A percentile compares a stretch with the other conserved stretches of the same genome.
Conservation (phyloP, 176 grass and related monocot species). For the Cymbopogon citratus region DNA sequence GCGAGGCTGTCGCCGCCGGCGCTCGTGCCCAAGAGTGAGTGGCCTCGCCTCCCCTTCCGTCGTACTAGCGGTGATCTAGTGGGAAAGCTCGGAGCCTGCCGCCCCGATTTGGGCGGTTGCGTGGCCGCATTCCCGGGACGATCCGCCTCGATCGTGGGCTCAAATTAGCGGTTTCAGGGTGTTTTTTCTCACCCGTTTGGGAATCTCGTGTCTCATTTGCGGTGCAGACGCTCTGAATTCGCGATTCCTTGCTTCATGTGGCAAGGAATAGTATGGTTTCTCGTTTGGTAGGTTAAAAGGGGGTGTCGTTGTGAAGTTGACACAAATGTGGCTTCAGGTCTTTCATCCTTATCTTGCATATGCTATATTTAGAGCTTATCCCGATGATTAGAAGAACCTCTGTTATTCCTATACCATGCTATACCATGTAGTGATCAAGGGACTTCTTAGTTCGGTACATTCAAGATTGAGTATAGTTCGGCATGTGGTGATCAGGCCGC, state of each 20-base stretch:
- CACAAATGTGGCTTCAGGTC: conserved; percentile 11
- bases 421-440: neutral
- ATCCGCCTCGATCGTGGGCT: conserved; percentile 6
- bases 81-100: neutral
- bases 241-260: neutral
- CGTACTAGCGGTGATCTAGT: conserved; percentile 14
- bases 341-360: neutral
- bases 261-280: too few species aligned
- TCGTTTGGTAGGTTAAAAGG: neutral
- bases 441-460: neutral
- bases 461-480: neutral
- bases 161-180: neutral
- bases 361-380: neutral
- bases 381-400: neutral
- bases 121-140: conserved; percentile 10
- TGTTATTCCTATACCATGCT: neutral
- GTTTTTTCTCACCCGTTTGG: neutral
- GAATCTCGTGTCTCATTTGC: neutral
- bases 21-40: conserved; percentile 73
- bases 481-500: neutral
- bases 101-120: too few species aligned
- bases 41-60: neutral
- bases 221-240: conserved; percentile 8
- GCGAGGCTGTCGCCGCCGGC: conserved; percentile 50
- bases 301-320: neutral